Conservation (phyloP, 495 filamentous ascomycete species). For the Penicillium ochrochloron region DNA sequence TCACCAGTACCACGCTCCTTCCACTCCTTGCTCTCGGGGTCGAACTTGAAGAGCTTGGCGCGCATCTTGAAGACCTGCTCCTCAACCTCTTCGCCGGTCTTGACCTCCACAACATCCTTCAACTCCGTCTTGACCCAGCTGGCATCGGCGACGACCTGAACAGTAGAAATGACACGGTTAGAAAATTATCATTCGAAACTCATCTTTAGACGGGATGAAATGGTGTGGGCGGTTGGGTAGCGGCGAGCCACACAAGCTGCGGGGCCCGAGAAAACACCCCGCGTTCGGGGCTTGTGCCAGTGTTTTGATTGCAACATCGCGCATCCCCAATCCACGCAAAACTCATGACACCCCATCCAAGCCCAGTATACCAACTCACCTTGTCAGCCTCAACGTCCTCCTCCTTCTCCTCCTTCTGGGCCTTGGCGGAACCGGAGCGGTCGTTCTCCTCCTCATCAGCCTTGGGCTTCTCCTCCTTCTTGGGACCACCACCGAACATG, state of each 20-base stretch:
- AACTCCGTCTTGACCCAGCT: slow-evolving; percentile 41
- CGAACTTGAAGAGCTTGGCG: slow-evolving; percentile 99
- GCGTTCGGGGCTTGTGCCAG: slow-evolving; percentile 3
- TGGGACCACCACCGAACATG: slow-evolving; percentile 95
- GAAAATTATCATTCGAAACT: neutral
- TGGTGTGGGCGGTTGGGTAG: slow-evolving; percentile 1
- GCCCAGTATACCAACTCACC: slow-evolving; percentile 32
- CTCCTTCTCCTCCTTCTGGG: slow-evolving; percentile 62
- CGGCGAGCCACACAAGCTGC: slow-evolving; percentile 15
- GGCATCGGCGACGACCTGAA: slow-evolving; percentile 8
- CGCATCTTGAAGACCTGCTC: slow-evolving; percentile 99
- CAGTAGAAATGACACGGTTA: neutral
- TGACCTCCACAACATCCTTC: slow-evolving; percentile 93
- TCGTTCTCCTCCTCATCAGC: slow-evolving; percentile 79
- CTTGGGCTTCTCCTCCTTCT: slow-evolving; percentile 76
- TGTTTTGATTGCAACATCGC: neutral
- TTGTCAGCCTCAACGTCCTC: slow-evolving; percentile 29
- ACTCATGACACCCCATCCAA: neutral
- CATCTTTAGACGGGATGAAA: neutral
- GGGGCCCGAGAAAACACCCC: slow-evolving; percentile 14
- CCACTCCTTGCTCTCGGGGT: slow-evolving; percentile 89
- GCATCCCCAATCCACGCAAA: neutral
- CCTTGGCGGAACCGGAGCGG: slow-evolving; percentile 84
- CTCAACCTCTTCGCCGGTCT: slow-evolving; percentile 98
- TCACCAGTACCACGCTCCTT: slow-evolving; percentile 99